Evolutionary conservation across 768 basidiomycete genomes (phyloP).

Genomic region (Sistotremastrum suecicum): DNA sequence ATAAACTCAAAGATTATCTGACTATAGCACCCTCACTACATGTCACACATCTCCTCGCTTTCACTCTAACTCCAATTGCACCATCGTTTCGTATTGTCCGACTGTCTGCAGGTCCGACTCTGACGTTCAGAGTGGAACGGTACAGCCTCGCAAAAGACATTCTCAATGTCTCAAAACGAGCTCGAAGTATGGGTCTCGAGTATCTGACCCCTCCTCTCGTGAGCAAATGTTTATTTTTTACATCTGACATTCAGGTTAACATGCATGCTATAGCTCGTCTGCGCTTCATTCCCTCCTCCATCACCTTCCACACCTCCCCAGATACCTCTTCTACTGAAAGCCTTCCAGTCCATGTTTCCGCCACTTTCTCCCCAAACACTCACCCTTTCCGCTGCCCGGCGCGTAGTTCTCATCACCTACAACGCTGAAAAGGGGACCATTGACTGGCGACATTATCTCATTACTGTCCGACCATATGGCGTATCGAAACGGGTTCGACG

Average conservation of each 20-base stretch:
- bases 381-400: slow-evolving; percentile 76
- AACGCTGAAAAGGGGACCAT: slow-evolving; percentile 74
- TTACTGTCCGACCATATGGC: slow-evolving; percentile 89
- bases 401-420: slow-evolving; percentile 89
- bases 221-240: slow-evolving; percentile 16
- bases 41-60: slow-evolving; percentile 86
- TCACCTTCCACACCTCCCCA: slow-evolving; percentile 68
- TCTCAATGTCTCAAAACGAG: slow-evolving; percentile 45
- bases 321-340: slow-evolving; percentile 82
- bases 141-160: slow-evolving; percentile 88
- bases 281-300: slow-evolving; percentile 73
- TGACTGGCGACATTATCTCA: slow-evolving; percentile 89
- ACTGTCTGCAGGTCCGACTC: slow-evolving; percentile 80
- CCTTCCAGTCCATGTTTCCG: slow-evolving; percentile 94
- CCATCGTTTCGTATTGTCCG: slow-evolving; percentile 81
- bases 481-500: slow-evolving; percentile 84
- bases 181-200: slow-evolving; percentile 69
- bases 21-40: slow-evolving; percentile 82
- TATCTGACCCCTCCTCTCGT: slow-evolving; percentile 89
- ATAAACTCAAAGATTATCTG: slow-evolving; percentile 88
- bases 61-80: slow-evolving; percentile 75
- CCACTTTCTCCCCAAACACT: slow-evolving; percentile 74
- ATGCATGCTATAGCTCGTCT: slow-evolving; percentile 53
- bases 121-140: slow-evolving; percentile 84
- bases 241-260: neutral